A percentile compares a stretch with the other conserved stretches of the same genome.
These are phyloP conservation scores for Paecilomyces sp. DNA, from an alignment of 2,329 filamentous ascomycete genomes.

Conservation along the genomic window DNA sequence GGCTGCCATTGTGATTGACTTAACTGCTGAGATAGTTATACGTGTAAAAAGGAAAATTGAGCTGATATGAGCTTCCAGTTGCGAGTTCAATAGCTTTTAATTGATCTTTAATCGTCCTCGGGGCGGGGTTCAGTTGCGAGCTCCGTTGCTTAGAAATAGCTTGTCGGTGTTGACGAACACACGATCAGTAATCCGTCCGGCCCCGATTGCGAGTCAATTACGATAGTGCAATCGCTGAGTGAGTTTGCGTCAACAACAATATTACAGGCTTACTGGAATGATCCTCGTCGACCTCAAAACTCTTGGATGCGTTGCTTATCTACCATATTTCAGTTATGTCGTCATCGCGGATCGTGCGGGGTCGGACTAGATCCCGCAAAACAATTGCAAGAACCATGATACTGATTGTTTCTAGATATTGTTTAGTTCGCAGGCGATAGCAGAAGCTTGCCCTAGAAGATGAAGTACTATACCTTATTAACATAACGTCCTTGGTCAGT, in stretches of 20 bases:
- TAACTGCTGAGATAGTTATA: background rate
- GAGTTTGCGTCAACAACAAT: background rate
- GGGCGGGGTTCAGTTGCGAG: background rate
- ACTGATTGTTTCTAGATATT: too few species aligned
- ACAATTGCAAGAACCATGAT: background rate
- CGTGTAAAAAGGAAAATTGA: background rate
- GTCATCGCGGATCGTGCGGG: background rate
- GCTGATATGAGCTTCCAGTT: background rate
- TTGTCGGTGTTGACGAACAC: background rate
- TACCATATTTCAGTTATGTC: background rate
- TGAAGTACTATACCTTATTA: too few species aligned
- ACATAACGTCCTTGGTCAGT: background rate
- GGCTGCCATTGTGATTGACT: background rate
- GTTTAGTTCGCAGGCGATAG: background rate
- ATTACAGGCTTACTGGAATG: background rate
- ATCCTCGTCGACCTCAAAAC: background rate
- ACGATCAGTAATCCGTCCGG: background rate
- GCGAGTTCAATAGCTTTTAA: background rate
- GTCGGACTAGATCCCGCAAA: background rate
- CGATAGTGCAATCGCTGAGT: background rate
- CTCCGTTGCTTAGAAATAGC: background rate
- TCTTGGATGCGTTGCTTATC: background rate
- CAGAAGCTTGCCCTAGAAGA: too few species aligned
- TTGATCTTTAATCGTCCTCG: background rate
- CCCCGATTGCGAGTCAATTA: background rate